These are phyloP conservation scores for Lactarius tabidus DNA, from an alignment of 768 basidiomycete species.

Conservation along the genomic window DNA sequence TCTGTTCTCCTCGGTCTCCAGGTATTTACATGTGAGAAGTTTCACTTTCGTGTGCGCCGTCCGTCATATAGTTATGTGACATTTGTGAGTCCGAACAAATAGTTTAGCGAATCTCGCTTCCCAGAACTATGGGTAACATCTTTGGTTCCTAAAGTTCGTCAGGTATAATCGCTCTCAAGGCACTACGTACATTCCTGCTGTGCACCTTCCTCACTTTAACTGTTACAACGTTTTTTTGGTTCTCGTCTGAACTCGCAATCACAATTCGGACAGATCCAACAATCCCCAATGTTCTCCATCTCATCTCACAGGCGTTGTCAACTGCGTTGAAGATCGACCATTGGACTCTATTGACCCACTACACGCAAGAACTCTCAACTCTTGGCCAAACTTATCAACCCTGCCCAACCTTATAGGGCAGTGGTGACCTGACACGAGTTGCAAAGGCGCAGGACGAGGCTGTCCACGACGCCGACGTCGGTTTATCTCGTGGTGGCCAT, in stretches of 20 bases:
- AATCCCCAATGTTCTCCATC: constrained; percentile 43
- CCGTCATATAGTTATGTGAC: too few species aligned
- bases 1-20: constrained; percentile 26
- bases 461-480: constrained; percentile 62
- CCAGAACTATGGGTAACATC: constrained; percentile 51
- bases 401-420: constrained; percentile 43
- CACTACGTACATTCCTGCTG: constrained; percentile 46
- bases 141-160: constrained; percentile 39
- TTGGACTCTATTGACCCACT: constrained; percentile 57
- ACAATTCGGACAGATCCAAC: constrained; percentile 51
- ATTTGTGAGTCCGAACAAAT: too few species aligned
- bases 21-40: too few species aligned
- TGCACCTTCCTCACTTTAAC: too few species aligned
- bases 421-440: constrained; percentile 70
- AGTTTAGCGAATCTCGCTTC: neutral
- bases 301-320: constrained; percentile 39
- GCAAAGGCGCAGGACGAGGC: constrained; percentile 68
- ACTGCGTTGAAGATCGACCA: too few species aligned
- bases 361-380: constrained; percentile 50
- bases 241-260: constrained; percentile 49
- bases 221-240: too few species aligned
- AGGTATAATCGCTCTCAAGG: constrained; percentile 56
- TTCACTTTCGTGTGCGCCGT: too few species aligned
- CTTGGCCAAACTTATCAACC: constrained; percentile 1
- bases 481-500: constrained; percentile 27